Percentiles rank a stretch among this genome's conserved stretches.
Conservation (phyloP, 148 eudicot species). For the Spergularia marina region DNA sequence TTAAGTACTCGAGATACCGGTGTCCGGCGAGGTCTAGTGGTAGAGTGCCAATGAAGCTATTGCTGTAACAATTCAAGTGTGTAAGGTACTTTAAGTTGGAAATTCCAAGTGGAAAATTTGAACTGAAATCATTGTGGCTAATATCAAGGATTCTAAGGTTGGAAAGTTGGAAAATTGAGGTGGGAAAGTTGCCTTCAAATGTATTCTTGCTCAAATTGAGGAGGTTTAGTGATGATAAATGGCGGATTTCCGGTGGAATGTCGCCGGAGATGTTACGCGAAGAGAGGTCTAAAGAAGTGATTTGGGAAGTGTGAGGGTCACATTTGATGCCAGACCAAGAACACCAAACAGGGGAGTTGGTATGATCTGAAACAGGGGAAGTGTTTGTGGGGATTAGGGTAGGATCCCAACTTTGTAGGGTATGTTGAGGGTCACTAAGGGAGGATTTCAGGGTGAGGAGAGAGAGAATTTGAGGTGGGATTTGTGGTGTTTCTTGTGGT, state of each 20-base stretch:
- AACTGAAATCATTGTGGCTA: slow-evolving; percentile 60
- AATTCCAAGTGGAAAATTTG: slow-evolving; percentile 63
- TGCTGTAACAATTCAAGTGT: slow-evolving; percentile 60
- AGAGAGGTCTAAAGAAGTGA: slow-evolving; percentile 64
- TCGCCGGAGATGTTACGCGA: slow-evolving; percentile 63
- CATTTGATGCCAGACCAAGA: slow-evolving; percentile 82
- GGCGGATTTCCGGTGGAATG: slow-evolving; percentile 42
- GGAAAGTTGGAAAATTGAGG: slow-evolving; percentile 47
- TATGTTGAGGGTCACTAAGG: slow-evolving; percentile 58
- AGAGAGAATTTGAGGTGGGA: slow-evolving; percentile 44
- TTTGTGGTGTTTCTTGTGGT: neutral
- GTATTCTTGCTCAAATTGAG: slow-evolving; percentile 64
- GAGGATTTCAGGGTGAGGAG: slow-evolving; percentile 68
- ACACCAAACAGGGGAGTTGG: slow-evolving; percentile 50
- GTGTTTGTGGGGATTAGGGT: slow-evolving; percentile 24
- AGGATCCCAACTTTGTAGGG: slow-evolving; percentile 62
- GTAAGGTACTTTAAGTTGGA: slow-evolving; percentile 51
- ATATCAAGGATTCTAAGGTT: slow-evolving; percentile 63
- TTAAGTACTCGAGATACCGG: slow-evolving; percentile 51
- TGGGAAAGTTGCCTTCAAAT: slow-evolving; percentile 46
- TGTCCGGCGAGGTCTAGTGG: slow-evolving; percentile 49
- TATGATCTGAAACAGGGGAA: slow-evolving; percentile 18
- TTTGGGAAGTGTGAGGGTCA: slow-evolving; percentile 26
- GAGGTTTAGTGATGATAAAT: slow-evolving; percentile 41
- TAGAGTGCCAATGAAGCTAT: slow-evolving; percentile 67